Evolutionary conservation across 2,329 filamentous ascomycete genomes (phyloP), one percentile per base, ranked within the genome.

Genomic region (Cladophialophora immunda): DNA sequence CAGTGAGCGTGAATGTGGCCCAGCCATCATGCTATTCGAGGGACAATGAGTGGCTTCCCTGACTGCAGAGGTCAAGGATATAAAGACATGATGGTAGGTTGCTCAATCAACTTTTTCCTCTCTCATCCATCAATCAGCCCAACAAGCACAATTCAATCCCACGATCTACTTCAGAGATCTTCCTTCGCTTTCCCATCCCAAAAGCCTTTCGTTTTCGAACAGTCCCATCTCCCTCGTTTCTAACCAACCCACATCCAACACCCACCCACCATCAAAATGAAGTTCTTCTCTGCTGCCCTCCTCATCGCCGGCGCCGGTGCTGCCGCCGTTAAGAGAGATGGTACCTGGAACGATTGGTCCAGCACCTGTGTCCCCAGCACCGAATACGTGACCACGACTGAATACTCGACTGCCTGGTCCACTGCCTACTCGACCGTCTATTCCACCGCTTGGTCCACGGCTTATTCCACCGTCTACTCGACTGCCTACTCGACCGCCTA

Each of bases 271-370:
- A 53, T 52, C 58, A 61, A 53, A 22, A 61, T 61, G 58, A 61
- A 61, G 58, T 61, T 53, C 58, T 53, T 61, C 58, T 17, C 58
- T 61, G 58, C 58, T 61, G 30, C 58, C 30, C 41, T 47, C n/a
- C 30, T 61, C 34, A 15, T 61, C 50, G 58, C 45, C 30, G 47
- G 45, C 29, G 58, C 25, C 19, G 25, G n/a, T 29, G 58, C 58
- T 32, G 58, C 58, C 41, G 58, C 58, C 34, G 58, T 61, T n/a
- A 27, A 61, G 47, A 34, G 34, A 22, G 58, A 61, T 17, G 25
- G 25, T 45, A 27, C 58, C 45, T 61, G 58, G 58, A 52, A 52
- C 30, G 58, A 61, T 29, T 61, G 58, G 58, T 25, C n/a, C 29
- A 25, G 29, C 22, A 32, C 58, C 45, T 50, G 45, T 11, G 19